These are phyloP conservation scores for Bipolaris sorokiniana DNA, from an alignment of 2,329 filamentous ascomycete species.

Conservation along the genomic window DNA sequence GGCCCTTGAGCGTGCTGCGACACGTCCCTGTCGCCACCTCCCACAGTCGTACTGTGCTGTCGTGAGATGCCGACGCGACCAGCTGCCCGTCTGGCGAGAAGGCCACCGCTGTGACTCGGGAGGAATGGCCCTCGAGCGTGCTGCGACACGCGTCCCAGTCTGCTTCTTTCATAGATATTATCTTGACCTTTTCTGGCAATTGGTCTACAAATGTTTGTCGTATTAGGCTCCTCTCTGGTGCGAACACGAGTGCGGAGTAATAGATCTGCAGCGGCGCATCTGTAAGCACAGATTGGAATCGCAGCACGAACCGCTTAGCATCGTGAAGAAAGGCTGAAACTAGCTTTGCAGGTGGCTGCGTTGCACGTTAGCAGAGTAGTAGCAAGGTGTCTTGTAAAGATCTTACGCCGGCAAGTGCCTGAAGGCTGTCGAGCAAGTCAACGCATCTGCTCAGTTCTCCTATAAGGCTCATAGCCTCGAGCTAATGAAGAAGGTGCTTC, in stretches of 20 bases:
- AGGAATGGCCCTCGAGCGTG: not conserved
- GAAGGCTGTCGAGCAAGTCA: conserved; percentile 20
- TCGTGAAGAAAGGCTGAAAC: conserved; percentile 36
- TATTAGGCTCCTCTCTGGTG: conserved; percentile 31
- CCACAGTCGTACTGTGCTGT: not conserved
- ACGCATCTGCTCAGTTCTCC: conserved; percentile 30
- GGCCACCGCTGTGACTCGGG: not conserved
- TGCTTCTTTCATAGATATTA: conserved; percentile 13
- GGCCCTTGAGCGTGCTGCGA: too few species aligned
- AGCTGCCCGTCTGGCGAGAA: conserved; percentile 2
- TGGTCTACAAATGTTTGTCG: conserved; percentile 13
- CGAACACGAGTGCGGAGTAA: conserved; percentile 47
- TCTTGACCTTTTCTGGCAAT: conserved; percentile 7
- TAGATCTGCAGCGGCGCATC: conserved; percentile 49
- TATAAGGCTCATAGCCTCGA: conserved; percentile 53
- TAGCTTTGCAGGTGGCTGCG: conserved; percentile 14
- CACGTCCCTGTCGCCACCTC: conserved; percentile 13
- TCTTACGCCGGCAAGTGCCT: conserved; percentile 16
- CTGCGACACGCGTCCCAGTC: conserved; percentile 17
- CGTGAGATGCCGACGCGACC: not conserved
- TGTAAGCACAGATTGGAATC: conserved; percentile 32
- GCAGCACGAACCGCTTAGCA: conserved; percentile 26
- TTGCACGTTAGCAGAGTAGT: conserved; percentile 14
- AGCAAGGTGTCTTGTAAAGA: not conserved
- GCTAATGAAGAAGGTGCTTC: conserved; percentile 52